Conservation (phyloP, 352 stramenopile species). For the Pseudoperonospora humuli region DNA sequence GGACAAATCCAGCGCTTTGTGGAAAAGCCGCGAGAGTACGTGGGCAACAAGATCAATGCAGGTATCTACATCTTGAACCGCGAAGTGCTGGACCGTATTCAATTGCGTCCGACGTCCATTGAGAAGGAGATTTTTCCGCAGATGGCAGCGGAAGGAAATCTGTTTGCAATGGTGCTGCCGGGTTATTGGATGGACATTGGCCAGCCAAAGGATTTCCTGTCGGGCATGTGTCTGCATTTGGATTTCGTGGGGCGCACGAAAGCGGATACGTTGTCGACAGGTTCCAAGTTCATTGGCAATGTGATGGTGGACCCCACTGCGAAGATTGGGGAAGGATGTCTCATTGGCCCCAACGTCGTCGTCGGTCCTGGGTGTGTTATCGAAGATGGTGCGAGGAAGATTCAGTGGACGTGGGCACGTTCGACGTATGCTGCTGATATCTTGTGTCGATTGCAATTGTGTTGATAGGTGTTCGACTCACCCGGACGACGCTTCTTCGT, state of each 20-base stretch:
- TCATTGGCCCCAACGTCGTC: slow-evolving; percentile 83
- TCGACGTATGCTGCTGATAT: not conserved
- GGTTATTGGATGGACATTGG: slow-evolving; percentile 90
- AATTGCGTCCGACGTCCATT: slow-evolving; percentile 85
- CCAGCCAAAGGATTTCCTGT: slow-evolving; percentile 86
- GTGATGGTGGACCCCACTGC: slow-evolving; percentile 79
- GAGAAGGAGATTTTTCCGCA: slow-evolving; percentile 88
- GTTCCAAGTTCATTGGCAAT: slow-evolving; percentile 74
- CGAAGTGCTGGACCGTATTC: slow-evolving; percentile 82
- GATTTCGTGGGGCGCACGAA: slow-evolving; percentile 56
- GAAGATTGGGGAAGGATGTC: slow-evolving; percentile 62
- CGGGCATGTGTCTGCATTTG: slow-evolving; percentile 82
- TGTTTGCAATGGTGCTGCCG: slow-evolving; percentile 80
- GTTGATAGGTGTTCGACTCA: slow-evolving; percentile 64
- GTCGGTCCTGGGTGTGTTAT: slow-evolving; percentile 78
- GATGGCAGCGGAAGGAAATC: slow-evolving; percentile 81
- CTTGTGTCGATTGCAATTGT: not conserved
- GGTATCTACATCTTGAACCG: slow-evolving; percentile 88
- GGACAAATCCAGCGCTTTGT: slow-evolving; percentile 86
- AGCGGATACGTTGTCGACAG: slow-evolving; percentile 38
- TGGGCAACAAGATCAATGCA: slow-evolving; percentile 88
- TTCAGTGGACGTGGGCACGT: not conserved
- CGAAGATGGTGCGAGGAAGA: slow-evolving; percentile 49
- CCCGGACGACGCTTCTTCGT: slow-evolving; percentile 68
- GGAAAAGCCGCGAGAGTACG: slow-evolving; percentile 85